These are phyloP conservation scores for Arthrobotrys sphaeroides DNA, from an alignment of 2,329 filamentous ascomycete genomes.

Conservation along the genomic window DNA sequence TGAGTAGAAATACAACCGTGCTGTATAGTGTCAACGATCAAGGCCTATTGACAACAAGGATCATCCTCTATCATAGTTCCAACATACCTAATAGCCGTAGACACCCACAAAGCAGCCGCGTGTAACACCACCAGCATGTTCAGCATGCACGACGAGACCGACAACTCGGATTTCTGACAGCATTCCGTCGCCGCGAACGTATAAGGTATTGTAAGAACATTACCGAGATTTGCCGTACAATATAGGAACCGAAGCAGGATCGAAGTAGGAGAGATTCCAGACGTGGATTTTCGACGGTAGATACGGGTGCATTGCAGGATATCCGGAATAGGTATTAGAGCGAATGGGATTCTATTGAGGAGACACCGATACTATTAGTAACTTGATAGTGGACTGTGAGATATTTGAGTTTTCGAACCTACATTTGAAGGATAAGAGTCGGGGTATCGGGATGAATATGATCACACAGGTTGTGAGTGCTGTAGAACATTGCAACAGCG, in stretches of 20 bases:
- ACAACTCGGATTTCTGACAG: slow-evolving; percentile 6
- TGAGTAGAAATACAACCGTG: slow-evolving; percentile 23
- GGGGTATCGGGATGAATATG: slow-evolving; percentile 32
- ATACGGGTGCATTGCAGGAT: slow-evolving; percentile 43
- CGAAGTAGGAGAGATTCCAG: slow-evolving; percentile 36
- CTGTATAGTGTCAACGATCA: not conserved
- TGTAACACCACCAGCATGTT: slow-evolving; percentile 39
- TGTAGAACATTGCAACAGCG: slow-evolving; percentile 36
- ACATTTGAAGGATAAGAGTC: slow-evolving; percentile 35
- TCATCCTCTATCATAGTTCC: not conserved
- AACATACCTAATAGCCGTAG: slow-evolving; percentile 25
- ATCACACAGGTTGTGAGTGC: slow-evolving; percentile 44
- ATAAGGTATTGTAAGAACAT: slow-evolving; percentile 45
- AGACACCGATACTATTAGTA: not conserved
- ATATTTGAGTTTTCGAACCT: not conserved
- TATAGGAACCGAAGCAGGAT: slow-evolving; percentile 42
- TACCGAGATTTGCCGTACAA: slow-evolving; percentile 44
- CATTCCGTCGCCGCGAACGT: slow-evolving; percentile 46
- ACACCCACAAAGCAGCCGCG: slow-evolving; percentile 26
- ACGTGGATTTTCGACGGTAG: slow-evolving; percentile 17
- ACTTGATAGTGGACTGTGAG: not conserved
- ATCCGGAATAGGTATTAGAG: slow-evolving; percentile 42
- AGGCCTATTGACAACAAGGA: not conserved
- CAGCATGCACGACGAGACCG: slow-evolving; percentile 24
- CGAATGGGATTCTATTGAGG: slow-evolving; percentile 22